Conservation (phyloP, 2,329 filamentous ascomycete species). For the Endoconidiophora laricicola region DNA sequence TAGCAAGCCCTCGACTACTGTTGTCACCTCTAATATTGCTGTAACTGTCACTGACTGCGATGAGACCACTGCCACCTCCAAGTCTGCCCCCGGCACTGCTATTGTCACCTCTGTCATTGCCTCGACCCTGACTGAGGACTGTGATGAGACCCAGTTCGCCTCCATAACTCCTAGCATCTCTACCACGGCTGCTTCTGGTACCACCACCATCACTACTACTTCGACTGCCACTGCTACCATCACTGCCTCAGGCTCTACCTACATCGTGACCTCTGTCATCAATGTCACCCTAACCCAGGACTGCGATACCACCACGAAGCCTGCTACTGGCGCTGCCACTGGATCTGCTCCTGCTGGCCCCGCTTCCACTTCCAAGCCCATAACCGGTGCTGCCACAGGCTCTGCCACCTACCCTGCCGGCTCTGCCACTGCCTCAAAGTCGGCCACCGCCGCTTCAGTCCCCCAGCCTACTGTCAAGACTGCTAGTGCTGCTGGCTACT, state of each 20-base stretch:
- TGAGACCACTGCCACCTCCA: neutral
- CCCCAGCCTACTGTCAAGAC: neutral
- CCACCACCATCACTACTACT: neutral
- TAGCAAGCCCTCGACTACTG: neutral
- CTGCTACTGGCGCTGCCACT: neutral
- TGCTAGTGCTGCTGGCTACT: neutral
- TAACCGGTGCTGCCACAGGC: neutral
- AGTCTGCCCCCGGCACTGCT: neutral
- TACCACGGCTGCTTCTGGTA: neutral
- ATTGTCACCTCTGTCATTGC: neutral
- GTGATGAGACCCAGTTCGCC: neutral
- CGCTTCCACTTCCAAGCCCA: neutral
- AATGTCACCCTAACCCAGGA: neutral
- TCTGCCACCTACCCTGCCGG: neutral
- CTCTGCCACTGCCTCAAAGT: neutral
- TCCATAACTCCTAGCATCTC: neutral
- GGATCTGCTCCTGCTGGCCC: neutral
- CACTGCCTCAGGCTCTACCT: neutral
- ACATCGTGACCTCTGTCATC: neutral
- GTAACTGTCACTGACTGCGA: neutral
- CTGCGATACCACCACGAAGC: neutral
- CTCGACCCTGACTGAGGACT: constrained; percentile 1
- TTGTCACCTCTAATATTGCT: constrained; percentile 1
- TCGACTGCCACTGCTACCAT: neutral
- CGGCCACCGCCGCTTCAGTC: neutral